Evolutionary conservation across 176 grass and related monocot genomes (phyloP).

Genomic region (Ensete ventricosum): DNA sequence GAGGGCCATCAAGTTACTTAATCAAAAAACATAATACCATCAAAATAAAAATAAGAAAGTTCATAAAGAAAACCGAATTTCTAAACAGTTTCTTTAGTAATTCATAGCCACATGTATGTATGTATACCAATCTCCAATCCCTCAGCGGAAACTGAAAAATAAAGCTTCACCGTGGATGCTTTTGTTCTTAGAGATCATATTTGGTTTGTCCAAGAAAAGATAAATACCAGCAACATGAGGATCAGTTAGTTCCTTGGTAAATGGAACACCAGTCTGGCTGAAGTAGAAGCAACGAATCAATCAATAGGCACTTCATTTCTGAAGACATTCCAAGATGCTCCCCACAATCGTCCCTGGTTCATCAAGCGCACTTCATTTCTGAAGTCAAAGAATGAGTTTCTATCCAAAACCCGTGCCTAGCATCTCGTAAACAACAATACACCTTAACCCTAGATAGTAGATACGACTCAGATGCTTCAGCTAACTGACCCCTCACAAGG

Average conservation of each 20-base stretch:
- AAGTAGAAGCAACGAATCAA: not conserved
- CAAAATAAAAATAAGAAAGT: not conserved
- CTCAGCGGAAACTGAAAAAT: not conserved
- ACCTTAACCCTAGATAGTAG: too few species aligned
- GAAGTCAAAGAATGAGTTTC: not conserved
- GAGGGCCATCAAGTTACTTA: not conserved
- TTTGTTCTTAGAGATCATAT: not conserved
- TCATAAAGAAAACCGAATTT: not conserved
- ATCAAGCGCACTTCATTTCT: not conserved
- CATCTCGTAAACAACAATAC: too few species aligned
- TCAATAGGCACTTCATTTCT: not conserved
- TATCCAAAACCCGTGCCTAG: not conserved
- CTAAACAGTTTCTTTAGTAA: not conserved
- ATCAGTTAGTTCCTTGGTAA: not conserved
- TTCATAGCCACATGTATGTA: not conserved
- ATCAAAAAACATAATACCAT: not conserved
- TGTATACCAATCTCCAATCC: not conserved
- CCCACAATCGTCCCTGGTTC: not conserved
- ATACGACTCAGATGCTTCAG: not conserved
- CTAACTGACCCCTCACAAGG: not conserved
- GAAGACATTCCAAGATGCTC: not conserved
- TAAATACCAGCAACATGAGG: not conserved
- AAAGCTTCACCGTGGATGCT: not conserved
- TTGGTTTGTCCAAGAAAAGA: not conserved
- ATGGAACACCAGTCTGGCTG: not conserved